Conservation (phyloP, 1,284 basidiomycete genomes). For the Coniferiporia sulphurascens region DNA sequence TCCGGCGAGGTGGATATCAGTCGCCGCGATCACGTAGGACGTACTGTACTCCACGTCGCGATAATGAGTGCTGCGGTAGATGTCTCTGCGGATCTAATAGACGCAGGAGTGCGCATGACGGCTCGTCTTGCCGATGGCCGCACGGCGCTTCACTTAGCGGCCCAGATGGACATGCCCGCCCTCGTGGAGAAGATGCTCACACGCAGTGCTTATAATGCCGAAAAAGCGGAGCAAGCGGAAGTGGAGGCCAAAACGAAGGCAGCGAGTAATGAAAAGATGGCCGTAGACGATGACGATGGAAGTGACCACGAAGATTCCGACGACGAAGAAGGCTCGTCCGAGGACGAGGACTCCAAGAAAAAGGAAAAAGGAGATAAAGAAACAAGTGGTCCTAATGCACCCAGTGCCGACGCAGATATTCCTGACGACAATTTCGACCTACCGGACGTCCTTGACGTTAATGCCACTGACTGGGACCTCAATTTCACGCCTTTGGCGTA, state of each 20-base stretch:
- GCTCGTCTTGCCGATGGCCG: constrained; percentile 51
- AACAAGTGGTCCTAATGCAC: constrained; percentile 18
- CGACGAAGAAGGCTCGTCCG: not conserved
- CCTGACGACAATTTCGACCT: constrained; percentile 43
- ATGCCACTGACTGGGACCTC: constrained; percentile 53
- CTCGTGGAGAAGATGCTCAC: constrained; percentile 48
- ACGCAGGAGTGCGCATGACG: constrained; percentile 50
- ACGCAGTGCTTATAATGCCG: constrained; percentile 36
- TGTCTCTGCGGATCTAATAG: constrained; percentile 45
- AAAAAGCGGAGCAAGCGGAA: constrained; percentile 29
- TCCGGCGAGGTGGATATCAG: constrained; percentile 37
- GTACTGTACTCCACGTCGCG: constrained; percentile 51
- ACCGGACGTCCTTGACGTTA: constrained; percentile 50
- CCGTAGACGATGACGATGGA: constrained; percentile 24
- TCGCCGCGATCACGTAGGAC: constrained; percentile 53
- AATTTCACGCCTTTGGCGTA: constrained; percentile 48
- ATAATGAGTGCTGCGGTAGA: constrained; percentile 40
- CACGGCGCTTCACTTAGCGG: constrained; percentile 50
- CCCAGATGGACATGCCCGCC: constrained; percentile 37
- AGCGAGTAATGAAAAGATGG: not conserved
- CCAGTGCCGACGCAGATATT: constrained; percentile 31
- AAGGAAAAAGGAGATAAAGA: constrained; percentile 18
- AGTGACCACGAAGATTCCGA: constrained; percentile 13
- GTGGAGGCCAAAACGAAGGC: constrained; percentile 21
- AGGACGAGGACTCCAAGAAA: constrained; percentile 23